Percentiles rank a stretch among this genome's conserved stretches.
phyloP scores from a whole-genome alignment of 768 basidiomycete genomes.

The Phlebiopsis flavidoalba region DNA sequence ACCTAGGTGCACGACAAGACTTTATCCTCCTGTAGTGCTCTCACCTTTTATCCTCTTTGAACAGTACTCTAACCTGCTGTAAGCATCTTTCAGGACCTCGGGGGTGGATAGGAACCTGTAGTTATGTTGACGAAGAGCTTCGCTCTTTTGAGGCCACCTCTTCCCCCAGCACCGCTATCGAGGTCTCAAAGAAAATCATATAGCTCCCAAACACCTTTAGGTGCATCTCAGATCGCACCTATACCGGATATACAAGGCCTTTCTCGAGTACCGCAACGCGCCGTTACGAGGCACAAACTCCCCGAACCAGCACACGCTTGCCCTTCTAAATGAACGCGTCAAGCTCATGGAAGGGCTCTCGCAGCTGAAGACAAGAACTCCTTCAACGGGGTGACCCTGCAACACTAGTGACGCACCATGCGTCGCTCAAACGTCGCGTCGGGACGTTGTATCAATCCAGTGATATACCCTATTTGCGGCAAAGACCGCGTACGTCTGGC shows the following conservation, averaged over 20 bases:
- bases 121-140: constrained; percentile 50
- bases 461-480: too few relatives aligned
- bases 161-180: not conserved
- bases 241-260: not conserved
- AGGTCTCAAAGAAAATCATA: not conserved
- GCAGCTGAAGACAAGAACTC: constrained; percentile 26
- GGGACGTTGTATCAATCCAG: too few relatives aligned
- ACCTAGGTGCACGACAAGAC: constrained; percentile 1
- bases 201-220: not conserved
- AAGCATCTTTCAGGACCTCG: constrained; percentile 36
- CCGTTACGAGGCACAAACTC: constrained; percentile 31
- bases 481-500: too few relatives aligned
- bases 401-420: not conserved
- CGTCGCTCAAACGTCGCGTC: too few relatives aligned
- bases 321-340: constrained; percentile 55
- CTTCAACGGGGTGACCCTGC: not conserved
- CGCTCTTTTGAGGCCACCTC: constrained; percentile 36
- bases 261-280: constrained; percentile 3
- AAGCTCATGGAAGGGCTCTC: constrained; percentile 51
- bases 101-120: constrained; percentile 53
- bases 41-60: not conserved
- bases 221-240: not conserved
- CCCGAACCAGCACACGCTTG: constrained; percentile 40
- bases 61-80: not conserved
- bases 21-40: constrained; percentile 1